Evolutionary conservation across 2,329 filamentous ascomycete species (phyloP).

Genomic region (Sporothrix pseudoabietina): DNA sequence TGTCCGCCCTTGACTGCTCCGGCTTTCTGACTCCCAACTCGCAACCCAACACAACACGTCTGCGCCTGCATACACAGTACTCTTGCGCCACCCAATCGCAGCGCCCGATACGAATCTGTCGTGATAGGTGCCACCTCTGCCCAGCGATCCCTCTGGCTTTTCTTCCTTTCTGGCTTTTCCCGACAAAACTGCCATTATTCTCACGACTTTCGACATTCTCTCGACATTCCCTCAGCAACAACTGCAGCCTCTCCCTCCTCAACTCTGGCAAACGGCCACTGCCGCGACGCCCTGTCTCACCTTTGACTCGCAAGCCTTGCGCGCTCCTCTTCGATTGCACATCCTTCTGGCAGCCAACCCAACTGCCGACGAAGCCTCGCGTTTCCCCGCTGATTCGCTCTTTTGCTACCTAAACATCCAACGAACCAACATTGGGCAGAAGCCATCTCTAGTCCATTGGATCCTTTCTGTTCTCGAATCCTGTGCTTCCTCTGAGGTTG

Average conservation of each 20-base stretch:
- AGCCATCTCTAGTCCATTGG: background rate
- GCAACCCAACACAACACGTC: constrained; percentile 26
- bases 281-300: constrained; percentile 1
- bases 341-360: background rate
- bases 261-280: background rate
- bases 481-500: background rate
- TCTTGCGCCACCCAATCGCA: constrained; percentile 23
- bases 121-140: constrained; percentile 25
- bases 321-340: background rate
- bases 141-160: background rate
- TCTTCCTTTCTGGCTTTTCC: background rate
- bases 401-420: constrained; percentile 1
- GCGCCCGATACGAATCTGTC: constrained; percentile 21
- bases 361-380: background rate
- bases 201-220: background rate
- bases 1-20: background rate
- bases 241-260: background rate
- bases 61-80: background rate
- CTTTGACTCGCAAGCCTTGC: background rate
- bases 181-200: background rate
- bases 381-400: background rate
- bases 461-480: background rate
- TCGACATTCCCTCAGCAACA: background rate
- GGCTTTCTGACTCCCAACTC: constrained; percentile 6
- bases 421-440: background rate